phyloP scores from a whole-genome alignment of 106 monocot species.

The Hemerocallis citrina region DNA sequence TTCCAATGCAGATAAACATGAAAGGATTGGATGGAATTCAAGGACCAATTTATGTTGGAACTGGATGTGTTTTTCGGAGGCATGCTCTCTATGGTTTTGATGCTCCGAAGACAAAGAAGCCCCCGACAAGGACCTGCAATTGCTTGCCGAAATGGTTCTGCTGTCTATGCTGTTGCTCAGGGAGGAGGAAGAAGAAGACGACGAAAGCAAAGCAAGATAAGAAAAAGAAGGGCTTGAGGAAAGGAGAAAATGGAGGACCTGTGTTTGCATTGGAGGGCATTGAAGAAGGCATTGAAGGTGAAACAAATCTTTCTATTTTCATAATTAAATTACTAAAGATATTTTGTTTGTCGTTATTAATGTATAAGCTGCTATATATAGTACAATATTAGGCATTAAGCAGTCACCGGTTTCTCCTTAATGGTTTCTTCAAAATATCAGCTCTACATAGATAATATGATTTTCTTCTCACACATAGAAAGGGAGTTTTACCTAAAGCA shows the following conservation, averaged over 20 bases:
- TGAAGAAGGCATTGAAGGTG: slow-evolving; percentile 56
- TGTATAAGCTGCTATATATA: background rate
- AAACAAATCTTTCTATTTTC: slow-evolving; percentile 1
- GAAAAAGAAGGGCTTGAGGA: slow-evolving; percentile 48
- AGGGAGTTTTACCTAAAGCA: too few species aligned
- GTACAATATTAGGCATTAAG: too few species aligned
- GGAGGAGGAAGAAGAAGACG: slow-evolving; percentile 70
- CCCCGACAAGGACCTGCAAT: slow-evolving; percentile 73
- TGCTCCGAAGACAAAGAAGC: slow-evolving; percentile 73
- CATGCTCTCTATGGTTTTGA: slow-evolving; percentile 61
- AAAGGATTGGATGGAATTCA: slow-evolving; percentile 94
- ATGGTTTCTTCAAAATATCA: too few species aligned
- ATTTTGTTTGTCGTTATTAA: background rate
- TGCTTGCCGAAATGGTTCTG: slow-evolving; percentile 79
- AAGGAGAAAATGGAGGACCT: slow-evolving; percentile 43
- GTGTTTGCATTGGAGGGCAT: slow-evolving; percentile 60
- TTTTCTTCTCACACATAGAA: too few species aligned
- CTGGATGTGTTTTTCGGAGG: slow-evolving; percentile 71
- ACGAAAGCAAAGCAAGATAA: slow-evolving; percentile 49
- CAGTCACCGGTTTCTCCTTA: too few species aligned
- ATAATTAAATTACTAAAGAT: background rate
- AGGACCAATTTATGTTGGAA: slow-evolving; percentile 94
- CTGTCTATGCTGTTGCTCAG: slow-evolving; percentile 38
- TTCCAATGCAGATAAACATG: slow-evolving; percentile 74
- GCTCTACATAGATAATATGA: too few species aligned